Percentiles rank a stretch among this genome's conserved stretches.
These are phyloP conservation scores for Aciculosporium take DNA, from an alignment of 2,329 filamentous ascomycete species.

Conservation along the genomic window DNA sequence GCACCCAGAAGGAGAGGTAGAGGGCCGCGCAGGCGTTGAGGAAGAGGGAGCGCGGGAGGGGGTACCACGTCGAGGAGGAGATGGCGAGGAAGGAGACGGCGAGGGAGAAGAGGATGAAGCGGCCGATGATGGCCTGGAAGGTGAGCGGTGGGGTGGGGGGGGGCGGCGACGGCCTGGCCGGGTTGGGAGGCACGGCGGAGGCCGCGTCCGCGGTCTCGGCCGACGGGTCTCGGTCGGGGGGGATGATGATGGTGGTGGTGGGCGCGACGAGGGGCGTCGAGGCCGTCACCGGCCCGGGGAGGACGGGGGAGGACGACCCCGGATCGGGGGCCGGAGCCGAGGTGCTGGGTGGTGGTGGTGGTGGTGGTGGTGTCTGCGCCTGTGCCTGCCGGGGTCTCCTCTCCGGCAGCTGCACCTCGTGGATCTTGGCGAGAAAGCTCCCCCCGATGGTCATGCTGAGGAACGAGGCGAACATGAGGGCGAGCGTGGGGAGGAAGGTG, in stretches of 20 bases:
- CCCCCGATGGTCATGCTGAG: slow-evolving; percentile 43
- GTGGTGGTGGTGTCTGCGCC: not conserved
- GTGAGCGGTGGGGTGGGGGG: slow-evolving; percentile 19
- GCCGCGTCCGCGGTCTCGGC: slow-evolving; percentile 40
- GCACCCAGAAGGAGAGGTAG: slow-evolving; percentile 84
- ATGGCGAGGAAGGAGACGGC: slow-evolving; percentile 43
- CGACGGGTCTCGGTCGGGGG: slow-evolving; percentile 49
- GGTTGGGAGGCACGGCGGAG: slow-evolving; percentile 18
- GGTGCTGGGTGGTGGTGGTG: not conserved
- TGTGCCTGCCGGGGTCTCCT: slow-evolving; percentile 34
- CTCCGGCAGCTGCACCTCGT: slow-evolving; percentile 42
- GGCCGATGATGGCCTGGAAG: slow-evolving; percentile 42
- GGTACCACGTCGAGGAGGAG: slow-evolving; percentile 47
- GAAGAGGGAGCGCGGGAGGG: slow-evolving; percentile 38
- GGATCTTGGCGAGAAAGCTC: slow-evolving; percentile 44
- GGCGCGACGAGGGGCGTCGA: slow-evolving; percentile 29
- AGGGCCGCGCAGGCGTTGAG: slow-evolving; percentile 51
- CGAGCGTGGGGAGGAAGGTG: slow-evolving; percentile 41
- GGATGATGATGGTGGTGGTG: slow-evolving; percentile 42
- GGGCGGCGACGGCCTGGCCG: slow-evolving; percentile 6
- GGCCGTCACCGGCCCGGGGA: slow-evolving; percentile 29
- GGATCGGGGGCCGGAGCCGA: not conserved
- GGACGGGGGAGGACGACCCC: slow-evolving; percentile 13
- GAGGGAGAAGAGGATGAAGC: slow-evolving; percentile 41
- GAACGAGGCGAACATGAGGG: slow-evolving; percentile 36